These are phyloP conservation scores for Castanea crenata DNA, from an alignment of 306 rosid genomes.

Conservation along the genomic window DNA sequence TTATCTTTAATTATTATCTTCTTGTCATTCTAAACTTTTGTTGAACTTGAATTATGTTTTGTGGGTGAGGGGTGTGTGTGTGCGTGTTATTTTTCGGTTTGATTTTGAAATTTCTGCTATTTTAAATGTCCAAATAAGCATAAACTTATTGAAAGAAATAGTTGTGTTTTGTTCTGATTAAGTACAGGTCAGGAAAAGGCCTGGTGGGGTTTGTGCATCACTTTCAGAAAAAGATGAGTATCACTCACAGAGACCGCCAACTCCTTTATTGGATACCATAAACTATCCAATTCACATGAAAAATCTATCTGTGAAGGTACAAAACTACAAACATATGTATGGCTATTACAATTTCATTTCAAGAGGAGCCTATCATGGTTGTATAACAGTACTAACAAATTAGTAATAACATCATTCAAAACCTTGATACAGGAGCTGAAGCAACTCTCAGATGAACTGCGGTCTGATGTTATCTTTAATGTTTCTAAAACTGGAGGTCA, in stretches of 20 bases:
- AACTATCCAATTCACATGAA: conserved; percentile 96
- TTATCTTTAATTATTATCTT: not conserved
- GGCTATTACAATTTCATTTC: not conserved
- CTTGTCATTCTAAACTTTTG: not conserved
- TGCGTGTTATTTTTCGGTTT: not conserved
- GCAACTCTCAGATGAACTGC: conserved; percentile 84
- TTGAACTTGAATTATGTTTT: not conserved
- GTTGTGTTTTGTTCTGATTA: conserved; percentile 24
- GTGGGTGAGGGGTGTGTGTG: not conserved
- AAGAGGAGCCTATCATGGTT: conserved; percentile 1
- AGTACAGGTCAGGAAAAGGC: conserved; percentile 53
- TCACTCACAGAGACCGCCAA: conserved; percentile 76
- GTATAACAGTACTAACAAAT: not conserved
- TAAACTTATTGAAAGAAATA: conserved; percentile 29
- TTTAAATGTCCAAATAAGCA: not conserved
- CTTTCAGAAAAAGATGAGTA: conserved; percentile 73
- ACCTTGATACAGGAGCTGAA: conserved; percentile 68
- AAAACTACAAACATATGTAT: not conserved
- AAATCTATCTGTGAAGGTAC: conserved; percentile 86
- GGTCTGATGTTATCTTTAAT: conserved; percentile 92
- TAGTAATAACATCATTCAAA: not conserved
- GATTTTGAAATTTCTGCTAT: not conserved
- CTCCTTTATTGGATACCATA: conserved; percentile 86
- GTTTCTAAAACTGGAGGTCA: conserved; percentile 99
- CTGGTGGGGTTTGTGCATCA: conserved; percentile 63